A percentile compares a stretch with the other conserved stretches of the same genome.
Evolutionary conservation across 371 early-diverging fungal species (phyloP).

Genomic region (Rhizopus delemar): DNA sequence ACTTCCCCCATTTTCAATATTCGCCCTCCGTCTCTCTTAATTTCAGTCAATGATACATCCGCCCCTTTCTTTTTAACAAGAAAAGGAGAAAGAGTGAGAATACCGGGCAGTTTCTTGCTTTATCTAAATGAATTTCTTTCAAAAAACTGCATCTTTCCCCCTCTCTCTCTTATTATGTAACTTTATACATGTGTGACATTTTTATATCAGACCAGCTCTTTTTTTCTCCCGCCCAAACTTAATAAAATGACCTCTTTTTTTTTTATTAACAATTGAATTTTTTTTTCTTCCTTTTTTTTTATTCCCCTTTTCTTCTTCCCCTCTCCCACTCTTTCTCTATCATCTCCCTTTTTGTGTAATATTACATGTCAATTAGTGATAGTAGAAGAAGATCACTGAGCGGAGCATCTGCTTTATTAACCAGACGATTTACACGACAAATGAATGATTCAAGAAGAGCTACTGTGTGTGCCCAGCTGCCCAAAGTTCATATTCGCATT

Average conservation of each 20-base stretch:
- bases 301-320: slow-evolving; percentile 12
- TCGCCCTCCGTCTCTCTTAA: too few relatives aligned
- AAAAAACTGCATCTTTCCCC: neutral
- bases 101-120: neutral
- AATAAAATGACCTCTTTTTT: slow-evolving; percentile 1
- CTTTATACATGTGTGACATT: neutral
- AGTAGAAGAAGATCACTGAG: slow-evolving; percentile 21
- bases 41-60: too few relatives aligned
- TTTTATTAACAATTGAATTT: neutral
- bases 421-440: slow-evolving; percentile 16
- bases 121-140: neutral
- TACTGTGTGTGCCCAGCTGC: slow-evolving; percentile 2
- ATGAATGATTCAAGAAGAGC: slow-evolving; percentile 11
- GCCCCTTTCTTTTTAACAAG: too few relatives aligned
- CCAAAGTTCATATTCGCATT: slow-evolving; percentile 61
- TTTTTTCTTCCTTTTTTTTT: neutral
- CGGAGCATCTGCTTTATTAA: slow-evolving; percentile 13
- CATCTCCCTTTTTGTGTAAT: neutral
- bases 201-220: neutral
- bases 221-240: neutral
- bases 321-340: neutral
- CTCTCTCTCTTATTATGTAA: neutral
- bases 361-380: neutral
- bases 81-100: neutral
- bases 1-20: too few relatives aligned